These are phyloP conservation scores for Apophysomyces ossiformis DNA, from an alignment of 371 early-diverging fungal genomes.

Conservation along the genomic window DNA sequence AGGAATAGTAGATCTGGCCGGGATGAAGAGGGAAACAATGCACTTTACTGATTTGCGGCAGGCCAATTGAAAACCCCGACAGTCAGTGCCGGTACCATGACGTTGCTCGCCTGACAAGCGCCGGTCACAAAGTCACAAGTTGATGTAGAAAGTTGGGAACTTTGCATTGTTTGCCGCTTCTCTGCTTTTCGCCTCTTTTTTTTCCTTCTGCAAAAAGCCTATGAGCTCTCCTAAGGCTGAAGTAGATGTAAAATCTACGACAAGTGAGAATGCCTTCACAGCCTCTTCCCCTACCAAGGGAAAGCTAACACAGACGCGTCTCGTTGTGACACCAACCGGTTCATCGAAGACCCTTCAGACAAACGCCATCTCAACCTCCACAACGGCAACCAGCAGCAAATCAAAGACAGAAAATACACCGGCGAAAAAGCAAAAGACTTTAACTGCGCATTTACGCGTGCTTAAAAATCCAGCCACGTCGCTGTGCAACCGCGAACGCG, in stretches of 20 bases:
- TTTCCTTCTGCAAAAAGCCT: neutral
- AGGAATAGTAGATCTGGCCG: no score
- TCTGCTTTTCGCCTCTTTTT: neutral
- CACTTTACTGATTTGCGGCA: no score
- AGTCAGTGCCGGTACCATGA: neutral
- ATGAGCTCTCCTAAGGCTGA: conserved; percentile 6
- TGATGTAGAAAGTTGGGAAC: neutral
- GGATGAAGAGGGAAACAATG: no score
- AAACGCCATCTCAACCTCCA: neutral
- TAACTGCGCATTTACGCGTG: neutral
- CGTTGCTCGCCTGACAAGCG: neutral
- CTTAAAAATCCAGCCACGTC: conserved; percentile 11
- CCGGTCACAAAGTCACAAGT: conserved; percentile 1
- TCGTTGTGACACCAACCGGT: neutral
- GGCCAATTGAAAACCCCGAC: neutral
- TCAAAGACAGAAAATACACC: neutral
- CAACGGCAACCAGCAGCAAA: neutral
- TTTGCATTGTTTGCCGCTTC: neutral
- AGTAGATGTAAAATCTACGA: neutral
- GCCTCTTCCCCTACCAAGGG: neutral
- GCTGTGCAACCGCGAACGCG: neutral
- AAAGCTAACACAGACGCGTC: conserved; percentile 3
- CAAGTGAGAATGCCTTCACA: neutral
- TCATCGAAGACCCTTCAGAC: neutral
- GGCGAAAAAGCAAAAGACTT: neutral